Base-by-base conservation (phyloP, 768 basidiomycete species). In the Rickenella mellea region DNA sequence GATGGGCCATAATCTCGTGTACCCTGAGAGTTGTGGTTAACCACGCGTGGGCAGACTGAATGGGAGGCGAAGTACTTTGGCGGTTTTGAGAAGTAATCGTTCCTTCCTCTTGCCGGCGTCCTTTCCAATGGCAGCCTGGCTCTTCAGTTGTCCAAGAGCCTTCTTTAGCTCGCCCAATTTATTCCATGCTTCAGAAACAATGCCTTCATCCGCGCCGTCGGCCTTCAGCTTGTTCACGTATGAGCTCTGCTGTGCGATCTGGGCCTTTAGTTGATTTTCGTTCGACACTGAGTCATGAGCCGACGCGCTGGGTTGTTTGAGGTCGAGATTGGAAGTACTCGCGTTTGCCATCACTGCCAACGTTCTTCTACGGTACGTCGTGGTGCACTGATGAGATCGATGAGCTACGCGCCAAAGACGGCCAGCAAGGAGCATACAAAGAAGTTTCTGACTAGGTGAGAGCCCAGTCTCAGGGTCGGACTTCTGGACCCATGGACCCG, bases 1-100 rank as follows among this genome's bases (percentile, higher is more conserved):
- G 71, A 74, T 14, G 94, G 89, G 31, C 86, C 83, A 63, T 90
- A 97, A 62, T 99, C 96, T 39, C 89, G 77, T 14, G 96, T 98
- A 27, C 96, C 96, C 86, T 94, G 43, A 14, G 10, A 44, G 46
- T 42, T 54, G 44, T 45, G 48, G 48, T 43, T 29, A 30, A 14
- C 31, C 40, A 52, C 49, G 41, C 43, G 42, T 43, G 42, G 43
- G 40, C 41, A 46, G 39, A 47, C 31, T 30, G 24, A 25, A 27
- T 17, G 27, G 39, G 27, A 19, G 28, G 14, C n/a, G 17, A 51
- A 79, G 43, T 41, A 86, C 91, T 77, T 99, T 97, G 30, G 92
- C 85, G 1, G 92, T 94, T 67, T 99, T 99, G 51, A 99, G 71
- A 43, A 85, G 56, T 48, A 97, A 55, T 36, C 76, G 66, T 39